Evolutionary conservation across 1,139 yeast genomes (phyloP).

Genomic region (Yamadazyma friedrichii): DNA sequence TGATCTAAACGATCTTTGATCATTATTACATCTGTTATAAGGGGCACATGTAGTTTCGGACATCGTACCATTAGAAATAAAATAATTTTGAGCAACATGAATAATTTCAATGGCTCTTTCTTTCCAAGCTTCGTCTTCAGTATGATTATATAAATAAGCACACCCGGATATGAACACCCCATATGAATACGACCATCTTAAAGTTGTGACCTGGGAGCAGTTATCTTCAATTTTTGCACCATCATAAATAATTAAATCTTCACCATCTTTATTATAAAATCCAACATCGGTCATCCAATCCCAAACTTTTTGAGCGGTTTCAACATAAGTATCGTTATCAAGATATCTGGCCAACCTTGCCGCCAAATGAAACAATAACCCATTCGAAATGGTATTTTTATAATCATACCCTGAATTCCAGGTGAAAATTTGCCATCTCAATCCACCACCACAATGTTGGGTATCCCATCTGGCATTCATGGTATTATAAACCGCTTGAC

Average conservation of each 20-base stretch:
- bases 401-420: conserved; percentile 77
- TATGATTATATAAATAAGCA: conserved; percentile 68
- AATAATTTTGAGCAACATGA: conserved; percentile 44
- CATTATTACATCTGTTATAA: conserved; percentile 58
- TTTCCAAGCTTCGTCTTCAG: conserved; percentile 59
- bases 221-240: conserved; percentile 63
- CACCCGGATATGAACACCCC: conserved; percentile 73
- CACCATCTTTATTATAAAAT: conserved; percentile 40
- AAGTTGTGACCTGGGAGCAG: conserved; percentile 53
- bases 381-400: conserved; percentile 78
- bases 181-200: conserved; percentile 77
- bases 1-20: conserved; percentile 78
- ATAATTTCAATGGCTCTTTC: conserved; percentile 51
- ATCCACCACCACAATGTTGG: conserved; percentile 65
- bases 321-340: conserved; percentile 57
- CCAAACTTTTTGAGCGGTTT: conserved; percentile 66
- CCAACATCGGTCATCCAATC: conserved; percentile 62
- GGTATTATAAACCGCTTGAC: conserved; percentile 75
- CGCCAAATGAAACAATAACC: conserved; percentile 72
- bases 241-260: conserved; percentile 55
- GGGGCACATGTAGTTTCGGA: conserved; percentile 66
- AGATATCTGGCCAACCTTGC: conserved; percentile 78
- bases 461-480: conserved; percentile 77
- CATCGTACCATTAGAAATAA: conserved; percentile 49
- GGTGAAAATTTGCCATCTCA: conserved; percentile 83